phyloP scores from a whole-genome alignment of 73 alveolate genomes.

The Durusdinium trenchii region DNA sequence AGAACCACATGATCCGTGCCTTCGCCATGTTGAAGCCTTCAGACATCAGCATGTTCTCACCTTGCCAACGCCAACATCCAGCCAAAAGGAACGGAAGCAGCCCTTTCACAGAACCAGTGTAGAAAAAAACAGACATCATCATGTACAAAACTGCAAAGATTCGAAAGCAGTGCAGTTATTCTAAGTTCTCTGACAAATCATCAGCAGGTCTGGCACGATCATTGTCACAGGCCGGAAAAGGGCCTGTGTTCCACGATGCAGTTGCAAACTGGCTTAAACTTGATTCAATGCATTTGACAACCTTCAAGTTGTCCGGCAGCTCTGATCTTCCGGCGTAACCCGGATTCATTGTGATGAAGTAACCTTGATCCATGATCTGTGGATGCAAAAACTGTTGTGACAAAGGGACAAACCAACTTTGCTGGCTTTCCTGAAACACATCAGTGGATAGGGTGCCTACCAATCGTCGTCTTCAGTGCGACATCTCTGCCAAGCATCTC shows the following conservation, averaged over 20 bases:
- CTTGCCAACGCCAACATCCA: too few species aligned
- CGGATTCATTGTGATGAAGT: slow-evolving; percentile 99
- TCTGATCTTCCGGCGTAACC: slow-evolving; percentile 99
- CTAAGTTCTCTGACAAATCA: slow-evolving; percentile 97
- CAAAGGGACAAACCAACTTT: too few species aligned
- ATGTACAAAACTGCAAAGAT: too few species aligned
- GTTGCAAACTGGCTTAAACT: neutral
- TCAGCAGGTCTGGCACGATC: slow-evolving; percentile 99
- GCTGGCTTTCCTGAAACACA: neutral
- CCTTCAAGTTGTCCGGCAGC: slow-evolving; percentile 99
- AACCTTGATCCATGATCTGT: neutral
- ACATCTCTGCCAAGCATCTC: slow-evolving; percentile 99
- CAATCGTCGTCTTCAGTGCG: slow-evolving; percentile 98
- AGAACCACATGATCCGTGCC: slow-evolving; percentile 5
- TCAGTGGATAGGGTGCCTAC: slow-evolving; percentile 90
- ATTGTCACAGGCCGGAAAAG: slow-evolving; percentile 99
- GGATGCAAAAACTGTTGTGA: neutral
- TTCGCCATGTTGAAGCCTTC: slow-evolving; percentile 99
- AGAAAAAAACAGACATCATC: too few species aligned
- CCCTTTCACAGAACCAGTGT: too few species aligned
- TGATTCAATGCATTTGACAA: slow-evolving; percentile 45
- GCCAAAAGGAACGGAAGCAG: too few species aligned
- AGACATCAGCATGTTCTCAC: slow-evolving; percentile 99
- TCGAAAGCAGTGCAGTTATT: neutral
- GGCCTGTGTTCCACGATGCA: slow-evolving; percentile 28